Evolutionary conservation across 1,284 basidiomycete species (phyloP), one percentile per base, ranked within the genome.

Genomic region (Porogramme epimiltina): DNA sequence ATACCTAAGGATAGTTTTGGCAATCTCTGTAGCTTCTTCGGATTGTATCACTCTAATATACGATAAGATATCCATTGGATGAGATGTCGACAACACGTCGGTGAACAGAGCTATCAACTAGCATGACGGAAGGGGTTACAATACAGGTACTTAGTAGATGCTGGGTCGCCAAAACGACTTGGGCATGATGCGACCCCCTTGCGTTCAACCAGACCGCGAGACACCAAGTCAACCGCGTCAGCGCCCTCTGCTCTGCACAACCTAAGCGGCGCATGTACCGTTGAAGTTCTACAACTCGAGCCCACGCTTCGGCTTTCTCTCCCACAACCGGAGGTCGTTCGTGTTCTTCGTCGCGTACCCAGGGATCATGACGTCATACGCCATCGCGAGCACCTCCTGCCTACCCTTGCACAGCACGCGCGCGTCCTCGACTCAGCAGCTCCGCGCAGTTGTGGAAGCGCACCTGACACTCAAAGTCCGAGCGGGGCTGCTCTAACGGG

Each of bases 221-320:
- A 60, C 55, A 43, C 13, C 37, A 20, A 4, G 20, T 40, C 47
- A n/a, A 49, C n/a, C 34, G 20, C 25, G 25, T 5, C 34, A 37
- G 34, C 10, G 5, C 28, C 28, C 28, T 13, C 13, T 13, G 6
- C 28, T 6, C 16, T 6, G 16, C 8, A 5, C 23, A 11, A 20
- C 16, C 6, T 3, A 15, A 15, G 16, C 34, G 38, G 50, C 3
- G 16, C 9, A 50, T 66, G 18, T 26, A 87, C 88, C 89, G 66
- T 95, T 95, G 82, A 95, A 95, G 44, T 88, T 90, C 70, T 93
- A 89, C 57, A 97, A 72, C 72, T 97, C 93, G 66, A 97, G 96
- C 1, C 93, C 93, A 62, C 91, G 79, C 75, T 93, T 93, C 25
- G 93, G 91, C 70, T 89, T 91, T 62, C 90, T 81, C 77, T 89